Base-by-base conservation (phyloP, 495 filamentous ascomycete genomes). In the Tuber magnatum region DNA sequence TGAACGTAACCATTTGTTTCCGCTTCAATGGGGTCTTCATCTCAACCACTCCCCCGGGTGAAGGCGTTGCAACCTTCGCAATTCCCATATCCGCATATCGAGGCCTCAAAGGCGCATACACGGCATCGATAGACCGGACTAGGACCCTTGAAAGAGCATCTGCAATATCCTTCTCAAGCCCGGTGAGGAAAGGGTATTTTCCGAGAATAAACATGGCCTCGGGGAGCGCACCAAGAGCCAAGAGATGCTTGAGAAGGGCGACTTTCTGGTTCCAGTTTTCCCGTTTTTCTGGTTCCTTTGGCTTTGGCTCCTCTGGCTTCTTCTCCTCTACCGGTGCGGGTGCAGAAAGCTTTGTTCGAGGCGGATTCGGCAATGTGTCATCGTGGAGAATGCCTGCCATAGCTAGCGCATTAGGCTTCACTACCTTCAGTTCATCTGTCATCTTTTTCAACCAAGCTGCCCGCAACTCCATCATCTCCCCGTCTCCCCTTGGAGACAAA, bases 201-300 rank as follows among this genome's bases (percentile, higher is more conserved):
- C 94, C 94, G 46, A 99, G 87, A 69, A 99, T 92, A 83, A 94
- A 97, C 35, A 98, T 87, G 2, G 96, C 89, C 83, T 98, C 96
- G 0, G 96, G 94, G 42, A 99, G 86, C 24, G 96, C 95, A 38
- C 96, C 96, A 77, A 97, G 94, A 18, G 90, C 90, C 6, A 99
- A 87, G 35, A 99, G 87, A 79, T 93, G 92, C 78, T 91, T 92
- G 48, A 99, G 87, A 1, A 99, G 86, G 70, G 88, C 85, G 0
- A 94, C 89, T 83, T 97, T 98, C 80, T 97, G 95, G 77, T 98
- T 94, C 56, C 56, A 65, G 28, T 65, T 65, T 65, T 65, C 56
- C 14, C 56, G 56, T 35, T 65, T 65, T n/a, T 88, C 86, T 3
- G 93, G 93, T 40, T 94, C 91, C 8, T 92, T 92, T 2, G 93